These are phyloP conservation scores for Platismatia glauca DNA, from an alignment of 495 filamentous ascomycete species.

Conservation along the genomic window DNA sequence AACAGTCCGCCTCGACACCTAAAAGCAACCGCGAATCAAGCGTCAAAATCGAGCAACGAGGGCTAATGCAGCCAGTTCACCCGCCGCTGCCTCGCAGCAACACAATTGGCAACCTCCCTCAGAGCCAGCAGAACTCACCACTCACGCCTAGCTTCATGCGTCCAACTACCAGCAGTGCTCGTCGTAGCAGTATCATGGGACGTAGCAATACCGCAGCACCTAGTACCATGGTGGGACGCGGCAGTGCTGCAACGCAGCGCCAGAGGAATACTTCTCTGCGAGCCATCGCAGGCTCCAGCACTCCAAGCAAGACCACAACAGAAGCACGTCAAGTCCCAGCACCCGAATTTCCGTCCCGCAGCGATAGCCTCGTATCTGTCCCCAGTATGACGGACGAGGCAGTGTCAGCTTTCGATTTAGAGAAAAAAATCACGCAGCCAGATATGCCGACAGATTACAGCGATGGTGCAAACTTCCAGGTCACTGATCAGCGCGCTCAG, in stretches of 20 bases:
- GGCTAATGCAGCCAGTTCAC: constrained; percentile 22
- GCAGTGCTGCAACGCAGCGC: background rate
- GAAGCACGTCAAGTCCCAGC: background rate
- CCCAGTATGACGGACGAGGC: background rate
- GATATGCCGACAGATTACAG: background rate
- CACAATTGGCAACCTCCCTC: constrained; percentile 12
- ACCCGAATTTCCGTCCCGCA: constrained; percentile 10
- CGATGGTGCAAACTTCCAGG: background rate
- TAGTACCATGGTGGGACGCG: background rate
- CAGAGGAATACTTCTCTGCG: constrained; percentile 3
- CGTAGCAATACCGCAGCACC: background rate
- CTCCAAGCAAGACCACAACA: constrained; percentile 4
- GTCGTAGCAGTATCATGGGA: background rate
- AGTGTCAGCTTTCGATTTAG: background rate
- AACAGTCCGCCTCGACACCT: background rate
- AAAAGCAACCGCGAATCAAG: constrained; percentile 14
- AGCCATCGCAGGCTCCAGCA: background rate
- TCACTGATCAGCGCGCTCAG: background rate
- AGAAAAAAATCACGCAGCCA: background rate
- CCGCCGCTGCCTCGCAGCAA: constrained; percentile 24
- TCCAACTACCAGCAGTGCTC: constrained; percentile 20
- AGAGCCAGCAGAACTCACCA: constrained; percentile 9
- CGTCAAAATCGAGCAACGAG: constrained; percentile 19
- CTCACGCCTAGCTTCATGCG: constrained; percentile 19
- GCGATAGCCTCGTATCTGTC: constrained; percentile 16